Base-by-base conservation (phyloP, 1,284 basidiomycete genomes). In the Ustilago hordei region DNA sequence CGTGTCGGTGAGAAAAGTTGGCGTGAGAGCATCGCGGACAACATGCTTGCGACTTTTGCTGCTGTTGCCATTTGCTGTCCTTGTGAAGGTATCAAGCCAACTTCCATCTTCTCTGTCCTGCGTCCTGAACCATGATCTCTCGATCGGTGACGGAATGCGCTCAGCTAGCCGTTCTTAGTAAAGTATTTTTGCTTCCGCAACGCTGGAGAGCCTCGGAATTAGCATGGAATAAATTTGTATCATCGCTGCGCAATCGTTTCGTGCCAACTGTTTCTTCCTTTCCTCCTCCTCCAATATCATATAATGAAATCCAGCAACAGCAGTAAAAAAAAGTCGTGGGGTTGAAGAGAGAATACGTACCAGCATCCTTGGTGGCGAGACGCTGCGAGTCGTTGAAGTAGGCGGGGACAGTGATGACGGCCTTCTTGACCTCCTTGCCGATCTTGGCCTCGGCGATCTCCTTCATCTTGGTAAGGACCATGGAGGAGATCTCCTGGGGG, bases 391-490 rank as follows among this genome's bases (percentile, higher is more conserved):
- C 90, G 88, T 91, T 91, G 88, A 91, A 91, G 89, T 91, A 91
- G 82, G 90, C 90, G 75, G 90, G 90, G 83, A 91, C 90, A 92
- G 90, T 91, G 85, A 91, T 88, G 81, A 91, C 90, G 77, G 90
- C 90, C 88, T 91, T 90, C 87, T 89, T 89, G 87, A 91, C 90
- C 69, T 88, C 88, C 88, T 89, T 90, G 83, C 90, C 89, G 75
- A 90, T 88, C 87, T 91, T 90, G 84, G 90, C 89, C 87, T 91
- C 90, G 62, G 90, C 89, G 83, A 89, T 90, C 87, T 91, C 96
- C 91, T 96, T 98, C 94, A 99, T 98, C 90, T 98, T 99, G 84
- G 90, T 90, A 83, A 99, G 91, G 82, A 99, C 95, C 96, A 99
- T 98, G 80, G 96, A 92, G 19, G 96, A 98, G 87, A 99, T 96